These are phyloP conservation scores for Aspergillus funiculosus DNA, from an alignment of 495 filamentous ascomycete genomes.

Conservation along the genomic window DNA sequence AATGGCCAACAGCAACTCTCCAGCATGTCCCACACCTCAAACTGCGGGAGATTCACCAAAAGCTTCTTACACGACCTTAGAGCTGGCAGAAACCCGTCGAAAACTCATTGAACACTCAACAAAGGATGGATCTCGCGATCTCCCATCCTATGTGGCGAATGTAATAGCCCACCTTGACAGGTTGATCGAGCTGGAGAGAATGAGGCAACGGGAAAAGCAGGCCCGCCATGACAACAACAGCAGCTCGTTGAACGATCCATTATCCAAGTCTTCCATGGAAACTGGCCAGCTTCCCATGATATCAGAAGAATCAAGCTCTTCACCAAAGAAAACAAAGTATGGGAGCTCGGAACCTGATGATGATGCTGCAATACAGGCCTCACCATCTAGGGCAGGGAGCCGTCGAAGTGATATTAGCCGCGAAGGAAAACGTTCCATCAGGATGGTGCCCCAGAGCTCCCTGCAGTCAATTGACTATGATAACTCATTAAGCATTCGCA, in stretches of 20 bases:
- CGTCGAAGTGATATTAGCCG: slow-evolving; percentile 14
- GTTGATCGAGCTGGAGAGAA: slow-evolving; percentile 49
- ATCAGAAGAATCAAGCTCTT: slow-evolving; percentile 29
- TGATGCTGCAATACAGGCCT: neutral
- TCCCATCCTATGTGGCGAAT: slow-evolving; percentile 47
- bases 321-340: neutral
- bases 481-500: slow-evolving; percentile 51
- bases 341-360: neutral
- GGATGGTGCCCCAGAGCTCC: slow-evolving; percentile 43
- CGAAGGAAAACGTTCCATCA: slow-evolving; percentile 38
- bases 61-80: slow-evolving; percentile 41
- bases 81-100: slow-evolving; percentile 53
- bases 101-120: slow-evolving; percentile 46
- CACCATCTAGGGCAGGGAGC: neutral
- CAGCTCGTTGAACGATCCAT: slow-evolving; percentile 53
- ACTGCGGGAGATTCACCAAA: slow-evolving; percentile 20
- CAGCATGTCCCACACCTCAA: neutral
- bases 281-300: slow-evolving; percentile 45
- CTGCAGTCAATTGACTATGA: slow-evolving; percentile 34
- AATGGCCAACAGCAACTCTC: slow-evolving; percentile 1
- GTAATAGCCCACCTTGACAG: slow-evolving; percentile 58
- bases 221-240: slow-evolving; percentile 23
- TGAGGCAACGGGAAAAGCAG: slow-evolving; percentile 15
- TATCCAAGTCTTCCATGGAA: slow-evolving; percentile 34
- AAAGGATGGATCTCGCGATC: slow-evolving; percentile 30